Percentiles rank a stretch among this genome's conserved stretches.
These are phyloP conservation scores for Phytopythium sindhum DNA, from an alignment of 352 stramenopile species.

Conservation along the genomic window DNA sequence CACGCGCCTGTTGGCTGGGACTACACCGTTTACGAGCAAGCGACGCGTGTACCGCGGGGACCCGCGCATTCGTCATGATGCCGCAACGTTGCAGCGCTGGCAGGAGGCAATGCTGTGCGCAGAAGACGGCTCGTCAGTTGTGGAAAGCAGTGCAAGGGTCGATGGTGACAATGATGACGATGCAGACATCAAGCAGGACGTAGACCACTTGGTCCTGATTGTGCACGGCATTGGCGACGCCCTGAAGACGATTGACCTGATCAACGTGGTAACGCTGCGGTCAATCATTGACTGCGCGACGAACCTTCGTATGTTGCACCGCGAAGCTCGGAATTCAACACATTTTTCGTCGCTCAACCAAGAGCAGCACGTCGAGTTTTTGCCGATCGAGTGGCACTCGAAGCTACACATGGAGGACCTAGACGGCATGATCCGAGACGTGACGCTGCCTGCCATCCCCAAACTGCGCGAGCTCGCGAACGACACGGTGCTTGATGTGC, in stretches of 20 bases:
- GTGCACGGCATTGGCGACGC: constrained; percentile 90
- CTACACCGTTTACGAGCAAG: constrained; percentile 79
- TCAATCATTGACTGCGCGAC: constrained; percentile 83
- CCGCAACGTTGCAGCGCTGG: constrained; percentile 51
- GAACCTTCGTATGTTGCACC: constrained; percentile 61
- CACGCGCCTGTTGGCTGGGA: constrained; percentile 61
- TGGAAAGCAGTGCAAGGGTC: constrained; percentile 2
- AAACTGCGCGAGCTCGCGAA: constrained; percentile 91
- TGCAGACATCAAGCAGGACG: constrained; percentile 63
- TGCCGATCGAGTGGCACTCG: constrained; percentile 86
- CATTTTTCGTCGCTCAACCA: constrained; percentile 57
- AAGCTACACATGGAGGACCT: constrained; percentile 81
- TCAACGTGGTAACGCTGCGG: constrained; percentile 78
- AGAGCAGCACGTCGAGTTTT: constrained; percentile 48
- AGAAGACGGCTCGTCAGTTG: constrained; percentile 8
- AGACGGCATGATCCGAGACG: constrained; percentile 64
- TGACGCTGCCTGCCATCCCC: constrained; percentile 85
- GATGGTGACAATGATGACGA: constrained; percentile 35
- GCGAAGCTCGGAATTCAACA: constrained; percentile 54
- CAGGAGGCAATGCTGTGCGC: constrained; percentile 47
- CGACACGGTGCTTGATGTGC: constrained; percentile 89
- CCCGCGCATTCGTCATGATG: constrained; percentile 60
- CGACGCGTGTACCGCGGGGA: constrained; percentile 74
- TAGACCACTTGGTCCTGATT: constrained; percentile 87
- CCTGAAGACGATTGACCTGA: constrained; percentile 81